Conservation (phyloP, 169 alveolate genomes). For the Theileria annulata region DNA sequence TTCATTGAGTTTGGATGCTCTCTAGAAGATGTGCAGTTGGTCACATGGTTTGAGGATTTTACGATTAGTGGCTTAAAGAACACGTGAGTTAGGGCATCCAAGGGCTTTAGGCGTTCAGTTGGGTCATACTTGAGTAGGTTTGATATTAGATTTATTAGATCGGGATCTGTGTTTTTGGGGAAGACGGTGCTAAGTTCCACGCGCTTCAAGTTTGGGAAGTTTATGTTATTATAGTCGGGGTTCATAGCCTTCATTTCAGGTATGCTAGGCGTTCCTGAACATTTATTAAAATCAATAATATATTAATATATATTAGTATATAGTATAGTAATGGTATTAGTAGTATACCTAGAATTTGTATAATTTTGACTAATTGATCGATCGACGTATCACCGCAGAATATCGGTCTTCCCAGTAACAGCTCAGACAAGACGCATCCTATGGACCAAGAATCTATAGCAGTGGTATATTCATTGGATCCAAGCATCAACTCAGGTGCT, state of each 20-base stretch:
- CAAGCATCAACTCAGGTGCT: slow-evolving; percentile 99
- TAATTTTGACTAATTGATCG: slow-evolving; percentile 93
- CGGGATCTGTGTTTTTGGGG: slow-evolving; percentile 75
- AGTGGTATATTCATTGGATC: slow-evolving; percentile 95
- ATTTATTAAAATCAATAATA: not conserved
- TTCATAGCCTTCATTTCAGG: slow-evolving; percentile 92
- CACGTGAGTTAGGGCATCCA: slow-evolving; percentile 91
- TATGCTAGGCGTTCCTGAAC: slow-evolving; percentile 92
- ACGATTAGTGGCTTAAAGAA: slow-evolving; percentile 91
- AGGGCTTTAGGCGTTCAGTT: slow-evolving; percentile 78
- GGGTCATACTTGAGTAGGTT: slow-evolving; percentile 85
- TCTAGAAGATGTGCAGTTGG: not conserved
- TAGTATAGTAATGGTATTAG: not conserved
- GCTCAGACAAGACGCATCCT: slow-evolving; percentile 95
- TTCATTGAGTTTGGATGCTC: not conserved
- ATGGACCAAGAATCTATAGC: slow-evolving; percentile 98
- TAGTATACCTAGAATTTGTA: slow-evolving; percentile 70
- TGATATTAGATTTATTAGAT: slow-evolving; percentile 81
- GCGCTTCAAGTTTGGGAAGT: slow-evolving; percentile 85
- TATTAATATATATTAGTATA: not conserved
- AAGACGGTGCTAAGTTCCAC: slow-evolving; percentile 73
- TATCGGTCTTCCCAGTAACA: slow-evolving; percentile 92
- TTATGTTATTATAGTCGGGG: slow-evolving; percentile 90
- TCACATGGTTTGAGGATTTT: slow-evolving; percentile 37
- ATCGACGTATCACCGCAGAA: slow-evolving; percentile 96